Evolutionary conservation across 2,329 filamentous ascomycete species (phyloP), one percentile per base, ranked within the genome.

Genomic region (Sporothrix euskadiensis): DNA sequence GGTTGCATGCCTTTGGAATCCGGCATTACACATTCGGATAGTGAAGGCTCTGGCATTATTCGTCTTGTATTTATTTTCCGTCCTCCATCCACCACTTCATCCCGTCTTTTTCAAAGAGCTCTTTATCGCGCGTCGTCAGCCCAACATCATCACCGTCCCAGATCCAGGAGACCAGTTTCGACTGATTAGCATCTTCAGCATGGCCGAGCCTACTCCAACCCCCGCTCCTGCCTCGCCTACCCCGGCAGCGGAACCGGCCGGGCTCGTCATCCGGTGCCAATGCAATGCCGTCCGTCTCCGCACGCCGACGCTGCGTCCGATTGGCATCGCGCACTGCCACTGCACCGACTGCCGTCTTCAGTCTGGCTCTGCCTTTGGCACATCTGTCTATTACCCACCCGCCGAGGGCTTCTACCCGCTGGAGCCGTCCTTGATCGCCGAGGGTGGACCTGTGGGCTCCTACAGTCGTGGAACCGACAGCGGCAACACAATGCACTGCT

Each of bases 291-390:
- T 92, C 72, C 78, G 79, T 52, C 92, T 92, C 83, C 87, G 83
- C 76, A 92, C 90, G 41, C 89, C 91, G 0, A 81, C 86, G 0
- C 80, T 84, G 6, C 83, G 86, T 74, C 90, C 91, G 0, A 81
- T 91, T 57, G 87, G 87, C n/a, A 82, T 92, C 69, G 92, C 90
- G 79, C 88, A 92, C 79, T 92, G 91, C 81, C 91, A 92, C 81
- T 93, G 91, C 80, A 82, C 84, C 72, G 86, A 90, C 78, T 93
- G 91, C 80, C 86, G 87, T 69, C 85, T 87, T 73, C 90, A 92
- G 82, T 88, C 89, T 26, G 84, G 87, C 71, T 90, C 89, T 19
- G 73, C 73, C 54, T 75, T 74, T 69, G 74, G 74, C 75, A 74
- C 74, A 32, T 75, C 74, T 9, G 74, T 69, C 63, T 73, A 73